A percentile compares a stretch with the other conserved stretches of the same genome.
Evolutionary conservation across 306 rosid genomes (phyloP).

Genomic region (Urtica urens): DNA sequence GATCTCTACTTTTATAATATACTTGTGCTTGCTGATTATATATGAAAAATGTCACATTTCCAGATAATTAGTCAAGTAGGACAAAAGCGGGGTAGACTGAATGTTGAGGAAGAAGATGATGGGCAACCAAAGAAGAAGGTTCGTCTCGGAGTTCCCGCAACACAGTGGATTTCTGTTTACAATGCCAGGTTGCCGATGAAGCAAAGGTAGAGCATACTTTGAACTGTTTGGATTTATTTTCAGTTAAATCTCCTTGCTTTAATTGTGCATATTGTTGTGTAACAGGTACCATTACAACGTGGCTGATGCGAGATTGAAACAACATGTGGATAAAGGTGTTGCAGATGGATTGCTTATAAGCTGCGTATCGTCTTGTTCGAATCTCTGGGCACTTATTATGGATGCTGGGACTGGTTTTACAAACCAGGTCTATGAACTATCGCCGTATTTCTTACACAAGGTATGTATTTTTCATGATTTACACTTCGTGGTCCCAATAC

Average conservation of each 20-base stretch:
- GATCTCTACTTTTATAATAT: background rate
- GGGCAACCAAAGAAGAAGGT: slow-evolving; percentile 86
- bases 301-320: slow-evolving; percentile 72
- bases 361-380: slow-evolving; percentile 83
- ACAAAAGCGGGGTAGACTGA: slow-evolving; percentile 84
- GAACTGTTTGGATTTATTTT: background rate
- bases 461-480: slow-evolving; percentile 16
- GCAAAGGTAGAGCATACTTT: slow-evolving; percentile 49
- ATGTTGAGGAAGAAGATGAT: slow-evolving; percentile 69
- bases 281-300: slow-evolving; percentile 81
- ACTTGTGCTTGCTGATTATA: background rate
- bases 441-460: slow-evolving; percentile 80
- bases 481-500: background rate
- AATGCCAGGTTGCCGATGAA: slow-evolving; percentile 90
- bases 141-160: slow-evolving; percentile 84
- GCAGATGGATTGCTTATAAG: slow-evolving; percentile 89
- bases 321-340: slow-evolving; percentile 87
- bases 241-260: background rate
- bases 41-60: slow-evolving; percentile 2
- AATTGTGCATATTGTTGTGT: slow-evolving; percentile 12
- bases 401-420: slow-evolving; percentile 92
- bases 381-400: slow-evolving; percentile 97
- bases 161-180: slow-evolving; percentile 91
- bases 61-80: slow-evolving; percentile 70
- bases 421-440: slow-evolving; percentile 68